phyloP scores from a whole-genome alignment of 2,329 filamentous ascomycete species.

The Diaporthe australafricana region DNA sequence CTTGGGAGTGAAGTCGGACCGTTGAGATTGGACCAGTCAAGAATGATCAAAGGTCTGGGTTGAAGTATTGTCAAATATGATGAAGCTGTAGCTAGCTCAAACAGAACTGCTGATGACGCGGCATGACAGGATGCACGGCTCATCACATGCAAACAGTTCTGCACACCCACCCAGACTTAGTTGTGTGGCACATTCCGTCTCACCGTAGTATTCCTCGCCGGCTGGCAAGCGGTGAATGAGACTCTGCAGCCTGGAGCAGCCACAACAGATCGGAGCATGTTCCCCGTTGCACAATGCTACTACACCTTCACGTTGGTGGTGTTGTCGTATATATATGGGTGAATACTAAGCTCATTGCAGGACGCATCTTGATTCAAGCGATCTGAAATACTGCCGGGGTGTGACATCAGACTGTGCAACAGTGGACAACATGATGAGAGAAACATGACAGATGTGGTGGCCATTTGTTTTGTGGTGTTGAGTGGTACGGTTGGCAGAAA shows the following conservation, averaged over 20 bases:
- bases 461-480: too few relatives aligned
- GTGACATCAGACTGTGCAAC: not conserved
- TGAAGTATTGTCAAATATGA: not conserved
- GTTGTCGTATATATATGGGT: not conserved
- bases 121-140: not conserved
- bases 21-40: not conserved
- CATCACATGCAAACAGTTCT: constrained; percentile 14
- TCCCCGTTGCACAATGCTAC: not conserved
- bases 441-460: not conserved
- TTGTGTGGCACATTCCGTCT: not conserved
- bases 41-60: not conserved
- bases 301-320: not conserved
- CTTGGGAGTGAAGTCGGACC: not conserved
- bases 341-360: not conserved
- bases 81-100: not conserved
- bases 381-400: not conserved
- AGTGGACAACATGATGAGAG: not conserved
- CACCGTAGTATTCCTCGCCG: not conserved
- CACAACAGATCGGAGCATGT: not conserved
- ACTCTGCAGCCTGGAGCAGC: not conserved
- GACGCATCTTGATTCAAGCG: not conserved
- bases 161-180: not conserved
- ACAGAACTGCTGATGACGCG: not conserved
- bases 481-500: too few relatives aligned
- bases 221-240: constrained; percentile 11